phyloP scores from a whole-genome alignment of 129 eudicot genomes.

The Chrysanthemum makinoi region DNA sequence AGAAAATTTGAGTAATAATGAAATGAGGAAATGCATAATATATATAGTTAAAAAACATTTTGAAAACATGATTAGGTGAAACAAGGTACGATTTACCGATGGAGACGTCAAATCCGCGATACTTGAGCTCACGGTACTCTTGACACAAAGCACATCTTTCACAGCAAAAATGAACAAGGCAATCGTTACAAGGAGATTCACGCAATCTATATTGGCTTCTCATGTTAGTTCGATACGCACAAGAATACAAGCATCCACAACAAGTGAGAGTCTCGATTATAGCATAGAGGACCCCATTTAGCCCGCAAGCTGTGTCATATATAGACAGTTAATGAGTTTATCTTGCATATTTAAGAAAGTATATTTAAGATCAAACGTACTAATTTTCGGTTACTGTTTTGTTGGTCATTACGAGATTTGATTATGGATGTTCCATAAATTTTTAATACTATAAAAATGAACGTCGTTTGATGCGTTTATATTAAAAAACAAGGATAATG shows the following conservation, averaged over 20 bases:
- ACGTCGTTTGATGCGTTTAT: too few species aligned
- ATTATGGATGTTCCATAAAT: too few species aligned
- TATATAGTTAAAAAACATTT: too few species aligned
- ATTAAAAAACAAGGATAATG: too few species aligned
- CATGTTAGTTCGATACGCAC: constrained; percentile 49
- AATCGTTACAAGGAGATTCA: constrained; percentile 50
- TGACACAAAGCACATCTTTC: constrained; percentile 62
- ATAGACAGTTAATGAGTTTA: background rate
- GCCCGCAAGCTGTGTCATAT: constrained; percentile 47
- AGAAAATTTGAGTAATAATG: too few species aligned
- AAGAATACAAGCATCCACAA: constrained; percentile 50
- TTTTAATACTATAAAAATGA: too few species aligned
- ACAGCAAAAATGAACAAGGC: constrained; percentile 51
- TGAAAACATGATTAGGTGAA: too few species aligned
- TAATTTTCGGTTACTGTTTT: too few species aligned
- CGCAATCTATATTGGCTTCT: constrained; percentile 37
- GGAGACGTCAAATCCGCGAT: constrained; percentile 52
- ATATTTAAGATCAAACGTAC: too few species aligned
- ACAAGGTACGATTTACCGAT: constrained; percentile 25
- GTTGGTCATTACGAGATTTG: too few species aligned
- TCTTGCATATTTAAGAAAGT: too few species aligned
- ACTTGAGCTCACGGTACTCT: constrained; percentile 66
- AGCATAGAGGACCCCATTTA: constrained; percentile 38
- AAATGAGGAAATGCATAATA: too few species aligned
- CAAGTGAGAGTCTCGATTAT: constrained; percentile 27